Evolutionary conservation across 306 rosid genomes (phyloP), one percentile per base, ranked within the genome.

Genomic region (Vigna angularis): DNA sequence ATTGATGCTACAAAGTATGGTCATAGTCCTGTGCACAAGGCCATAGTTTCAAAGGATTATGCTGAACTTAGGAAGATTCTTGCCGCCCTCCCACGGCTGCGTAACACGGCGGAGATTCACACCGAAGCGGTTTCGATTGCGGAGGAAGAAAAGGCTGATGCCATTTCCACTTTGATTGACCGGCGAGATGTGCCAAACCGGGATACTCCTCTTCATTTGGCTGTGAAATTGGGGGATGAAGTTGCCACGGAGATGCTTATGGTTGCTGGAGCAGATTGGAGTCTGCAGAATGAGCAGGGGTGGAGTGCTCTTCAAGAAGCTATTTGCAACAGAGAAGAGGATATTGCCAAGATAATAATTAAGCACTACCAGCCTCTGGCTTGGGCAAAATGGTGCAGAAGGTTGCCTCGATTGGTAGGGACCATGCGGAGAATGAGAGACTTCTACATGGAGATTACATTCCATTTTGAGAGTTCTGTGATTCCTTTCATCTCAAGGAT

Each of bases 291-390:
- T 79, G 99, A 96, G 68, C 95, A 81, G 26, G 99, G 99, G 0
- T 96, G 99, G 99, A 96, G 99, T 85, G 93, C 99, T 17, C 98
- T 96, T 72, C 98, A 96, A 87, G 99, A 96, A 84, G 99, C 99
- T 17, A 93, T 96, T 66, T 96, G 99, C 85, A 81, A 48, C 66
- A 85, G 96, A 77, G 94, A 96, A 83, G 99, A 96, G 84, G 82
- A 81, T n/a, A 89, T 96, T 70, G 92, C 99, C 9, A 87, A 80
- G 91, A 84, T 82, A 17, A 96, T 96, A 72, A 90, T 96, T 24
- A 88, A 96, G 84, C 97, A 93, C 34, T 90, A 96, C 81, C 99
- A 91, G 91, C 99, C 98, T 44, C 71, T 95, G 84, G 98, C 98
- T 47, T 96, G 99, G 99, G 99, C 98, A 0, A 96, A 96, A 85